Evolutionary conservation across 169 alveolate genomes (phyloP), one percentile per base, ranked within the genome.

Genomic region (Plasmodium knowlesi): DNA sequence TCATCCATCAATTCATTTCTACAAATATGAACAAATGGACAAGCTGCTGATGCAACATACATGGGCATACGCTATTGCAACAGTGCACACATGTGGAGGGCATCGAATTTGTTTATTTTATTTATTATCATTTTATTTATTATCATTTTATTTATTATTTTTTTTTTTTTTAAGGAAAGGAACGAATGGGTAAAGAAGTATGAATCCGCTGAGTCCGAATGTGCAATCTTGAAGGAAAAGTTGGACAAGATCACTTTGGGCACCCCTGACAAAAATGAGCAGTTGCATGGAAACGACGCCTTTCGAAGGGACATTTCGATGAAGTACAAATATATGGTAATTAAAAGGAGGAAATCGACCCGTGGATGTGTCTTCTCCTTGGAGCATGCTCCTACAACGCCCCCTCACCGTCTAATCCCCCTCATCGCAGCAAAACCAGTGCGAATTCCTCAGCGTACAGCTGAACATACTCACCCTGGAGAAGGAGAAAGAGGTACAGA

Each of bases 161-260:
- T 61, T 25, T 19, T 6, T 0, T 8, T 25, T 25, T 43, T 88
- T 25, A 37, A 88, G 94, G 94, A 88, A 88, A 78, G 88, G 74
- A 81, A 88, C 30, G 54, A n/a, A n/a, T 88, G 94, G 94, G 71
- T 54, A 61, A 80, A 88, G 50, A 88, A 88, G 73, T 88, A 78
- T 61, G 80, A 88, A 30, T 9, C 46, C 28, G 81, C 22, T 10
- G 94, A 78, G 32, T 78, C 53, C 46, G 94, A 88, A 39, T 57
- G 82, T 80, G 30, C 25, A 39, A 28, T 2, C n/a, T 34, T 88
- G 39, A 79, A 72, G 30, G 54, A 88, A 28, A 78, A 76, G 53
- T 72, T 88, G 53, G 67, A 88, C 5, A 61, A 71, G 9, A 14
- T 57, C 73, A 78, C 83, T 39, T n/a, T 22, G 32, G n/a, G 67